Evolutionary conservation across 1,139 yeast genomes (phyloP).

Genomic region (Pneumocystis canis): DNA sequence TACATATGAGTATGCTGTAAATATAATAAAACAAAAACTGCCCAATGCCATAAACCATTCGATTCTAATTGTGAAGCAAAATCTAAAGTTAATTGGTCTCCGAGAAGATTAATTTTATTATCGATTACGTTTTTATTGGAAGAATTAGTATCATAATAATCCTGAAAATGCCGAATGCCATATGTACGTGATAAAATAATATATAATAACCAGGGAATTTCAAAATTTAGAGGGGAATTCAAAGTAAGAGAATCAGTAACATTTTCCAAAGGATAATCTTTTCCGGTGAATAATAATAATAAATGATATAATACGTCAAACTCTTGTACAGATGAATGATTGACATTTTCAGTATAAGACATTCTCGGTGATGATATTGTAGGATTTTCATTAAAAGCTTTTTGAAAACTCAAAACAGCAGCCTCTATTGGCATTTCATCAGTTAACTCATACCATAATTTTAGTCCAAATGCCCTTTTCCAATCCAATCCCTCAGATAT

Average conservation of each 20-base stretch:
- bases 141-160: neutral
- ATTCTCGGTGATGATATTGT: constrained; percentile 17
- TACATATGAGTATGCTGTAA: constrained; percentile 33
- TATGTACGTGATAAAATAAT: constrained; percentile 30
- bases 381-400: constrained; percentile 17
- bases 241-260: constrained; percentile 13
- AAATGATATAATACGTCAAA: constrained; percentile 25
- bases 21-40: constrained; percentile 47
- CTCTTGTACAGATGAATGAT: neutral
- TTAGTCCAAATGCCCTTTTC: constrained; percentile 46
- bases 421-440: constrained; percentile 23
- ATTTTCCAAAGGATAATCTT: constrained; percentile 17
- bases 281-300: constrained; percentile 30
- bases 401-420: constrained; percentile 24
- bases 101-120: constrained; percentile 17
- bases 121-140: constrained; percentile 11
- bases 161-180: constrained; percentile 13
- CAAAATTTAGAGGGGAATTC: constrained; percentile 20
- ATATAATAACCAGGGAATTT: constrained; percentile 43
- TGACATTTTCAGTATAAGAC: constrained; percentile 12
- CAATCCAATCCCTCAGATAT: constrained; percentile 43
- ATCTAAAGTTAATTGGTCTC: constrained; percentile 34
- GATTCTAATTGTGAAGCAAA: constrained; percentile 43
- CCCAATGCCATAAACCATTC: constrained; percentile 41
- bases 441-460: constrained; percentile 41